A percentile compares a stretch with the other conserved stretches of the same genome.
Evolutionary conservation across 768 basidiomycete species (phyloP).

Genomic region (Lentinula raphanica): DNA sequence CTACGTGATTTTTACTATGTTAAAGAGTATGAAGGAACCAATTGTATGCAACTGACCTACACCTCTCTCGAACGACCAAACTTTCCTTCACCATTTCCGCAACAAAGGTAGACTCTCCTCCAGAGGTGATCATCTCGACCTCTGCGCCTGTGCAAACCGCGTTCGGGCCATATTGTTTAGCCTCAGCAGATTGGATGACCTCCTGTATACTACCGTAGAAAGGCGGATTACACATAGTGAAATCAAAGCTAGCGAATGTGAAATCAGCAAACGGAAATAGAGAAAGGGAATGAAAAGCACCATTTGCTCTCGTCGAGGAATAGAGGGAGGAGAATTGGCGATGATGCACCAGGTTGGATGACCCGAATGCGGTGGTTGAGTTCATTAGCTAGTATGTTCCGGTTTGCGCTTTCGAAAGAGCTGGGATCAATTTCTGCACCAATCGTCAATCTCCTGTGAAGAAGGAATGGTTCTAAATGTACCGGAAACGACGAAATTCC

Average conservation of each 20-base stretch:
- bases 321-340: conserved; percentile 44
- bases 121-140: conserved; percentile 83
- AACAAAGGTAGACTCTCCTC: conserved; percentile 84
- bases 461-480: background rate
- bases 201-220: conserved; percentile 83
- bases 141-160: conserved; percentile 87
- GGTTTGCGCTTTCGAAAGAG: conserved; percentile 52
- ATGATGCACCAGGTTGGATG: conserved; percentile 27
- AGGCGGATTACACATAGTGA: conserved; percentile 95
- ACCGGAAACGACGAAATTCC: conserved; percentile 69
- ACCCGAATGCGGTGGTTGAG: conserved; percentile 49
- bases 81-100: conserved; percentile 75
- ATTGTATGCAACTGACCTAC: conserved; percentile 42
- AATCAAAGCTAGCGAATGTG: conserved; percentile 46
- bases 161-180: conserved; percentile 62
- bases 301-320: background rate
- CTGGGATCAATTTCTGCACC: conserved; percentile 63
- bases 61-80: conserved; percentile 37
- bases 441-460: background rate
- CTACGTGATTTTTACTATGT: conserved; percentile 28
- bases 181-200: conserved; percentile 47
- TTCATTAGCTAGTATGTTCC: conserved; percentile 55
- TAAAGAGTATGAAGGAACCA: background rate
- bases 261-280: background rate
- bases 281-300: background rate